A percentile compares a stretch with the other conserved stretches of the same genome.
These are phyloP conservation scores for Xylariaceae sp. DNA, from an alignment of 2,329 filamentous ascomycete genomes.

Conservation along the genomic window DNA sequence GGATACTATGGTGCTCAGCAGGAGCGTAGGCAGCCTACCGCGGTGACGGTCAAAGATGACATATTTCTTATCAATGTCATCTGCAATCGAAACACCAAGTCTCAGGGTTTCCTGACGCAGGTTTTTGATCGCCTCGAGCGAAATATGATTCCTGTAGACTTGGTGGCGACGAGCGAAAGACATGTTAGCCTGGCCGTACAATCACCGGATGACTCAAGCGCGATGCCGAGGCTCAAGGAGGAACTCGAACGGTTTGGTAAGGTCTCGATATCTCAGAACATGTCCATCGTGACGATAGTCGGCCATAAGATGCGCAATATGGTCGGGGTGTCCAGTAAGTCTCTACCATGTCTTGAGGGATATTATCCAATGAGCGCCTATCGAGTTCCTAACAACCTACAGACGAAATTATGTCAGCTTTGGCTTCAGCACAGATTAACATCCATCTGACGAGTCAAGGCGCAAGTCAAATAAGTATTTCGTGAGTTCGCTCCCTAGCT, in stretches of 20 bases:
- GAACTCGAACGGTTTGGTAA: constrained; percentile 35
- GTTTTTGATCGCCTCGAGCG: constrained; percentile 35
- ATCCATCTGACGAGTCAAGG: constrained; percentile 37
- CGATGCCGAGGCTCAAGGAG: constrained; percentile 29
- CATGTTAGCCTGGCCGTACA: constrained; percentile 36
- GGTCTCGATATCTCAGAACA: constrained; percentile 29
- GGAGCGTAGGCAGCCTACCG: constrained; percentile 34
- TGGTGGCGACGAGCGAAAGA: constrained; percentile 36
- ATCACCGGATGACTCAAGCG: constrained; percentile 26
- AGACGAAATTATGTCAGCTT: constrained; percentile 34
- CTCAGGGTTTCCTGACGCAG: constrained; percentile 33
- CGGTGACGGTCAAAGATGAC: constrained; percentile 36
- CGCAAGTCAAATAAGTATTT: constrained; percentile 37
- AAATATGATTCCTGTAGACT: constrained; percentile 33
- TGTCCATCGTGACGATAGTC: constrained; percentile 37
- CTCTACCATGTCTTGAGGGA: neutral
- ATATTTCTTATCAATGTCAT: constrained; percentile 35
- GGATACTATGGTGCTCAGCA: constrained; percentile 34
- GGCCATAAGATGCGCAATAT: constrained; percentile 38
- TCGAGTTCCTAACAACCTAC: constrained; percentile 1
- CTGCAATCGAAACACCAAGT: constrained; percentile 36
- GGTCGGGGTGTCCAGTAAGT: constrained; percentile 36
- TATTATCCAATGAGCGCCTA: neutral
- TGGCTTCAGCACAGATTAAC: constrained; percentile 33
- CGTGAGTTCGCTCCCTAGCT: constrained; percentile 18